Base-by-base conservation (phyloP, 2,329 filamentous ascomycete species). In the Ophiostoma fasciatum region DNA sequence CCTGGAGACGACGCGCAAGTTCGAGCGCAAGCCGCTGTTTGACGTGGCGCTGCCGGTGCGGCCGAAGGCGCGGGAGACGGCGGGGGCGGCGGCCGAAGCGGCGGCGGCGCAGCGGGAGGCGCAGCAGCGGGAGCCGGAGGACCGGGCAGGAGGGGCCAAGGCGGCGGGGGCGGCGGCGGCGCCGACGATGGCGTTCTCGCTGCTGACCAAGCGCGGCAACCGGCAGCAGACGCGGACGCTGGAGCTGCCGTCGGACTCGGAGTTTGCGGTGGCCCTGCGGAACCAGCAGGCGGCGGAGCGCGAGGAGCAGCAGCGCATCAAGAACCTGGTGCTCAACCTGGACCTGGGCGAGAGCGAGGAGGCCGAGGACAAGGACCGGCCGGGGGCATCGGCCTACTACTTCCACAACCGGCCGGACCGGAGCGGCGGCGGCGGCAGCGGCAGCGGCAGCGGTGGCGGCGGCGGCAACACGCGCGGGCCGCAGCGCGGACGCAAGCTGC, bases 301-400 rank as follows among this genome's bases (percentile, higher is more conserved):
- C 36, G 90, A 94, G 53, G 92, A 98, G 56, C 88, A 98, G 56
- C 85, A 94, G 56, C 82, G 90, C 43, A 98, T 98, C 72, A 98
- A 98, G 64, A 94, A 84, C 51, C 68, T 98, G 31, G 90, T 98
- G 36, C 66, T 98, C 48, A 96, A 94, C 58, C 93, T 94, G 53
- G 90, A 98, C 59, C 74, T 94, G 52, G 77, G 83, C 35, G 85
- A 92, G 50, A 78, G 65, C 47, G 82, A 92, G 52, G 78, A 85
- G 45, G 61, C 67, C 50, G 82, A 90, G 63, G 78, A 84, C 92
- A 70, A 74, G 63, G 53, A 58, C 48, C 17, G 9, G 23, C 7
- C 7, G 7, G 13, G 10, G n/a, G n/a, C n/a, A n/a, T n/a, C n/a
- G n/a, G n/a, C n/a, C n/a, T n/a, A n/a, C 6, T 58, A 63, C 46